A percentile compares a stretch with the other conserved stretches of the same genome.
Conservation (phyloP, 768 basidiomycete species). For the Clitopilus hobsonii region DNA sequence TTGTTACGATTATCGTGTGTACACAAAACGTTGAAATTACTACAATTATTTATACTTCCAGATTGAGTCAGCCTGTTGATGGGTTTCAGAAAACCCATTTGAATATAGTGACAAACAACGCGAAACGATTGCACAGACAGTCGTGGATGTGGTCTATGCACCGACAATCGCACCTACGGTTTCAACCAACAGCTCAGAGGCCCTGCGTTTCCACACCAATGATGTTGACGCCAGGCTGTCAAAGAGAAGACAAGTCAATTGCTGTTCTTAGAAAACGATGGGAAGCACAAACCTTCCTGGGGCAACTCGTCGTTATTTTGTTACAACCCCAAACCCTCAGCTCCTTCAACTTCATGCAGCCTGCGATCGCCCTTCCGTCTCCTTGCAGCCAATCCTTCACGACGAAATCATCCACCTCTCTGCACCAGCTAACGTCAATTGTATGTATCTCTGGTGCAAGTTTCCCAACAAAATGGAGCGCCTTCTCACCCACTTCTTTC, state of each 20-base stretch:
- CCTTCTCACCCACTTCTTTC: conserved; percentile 53
- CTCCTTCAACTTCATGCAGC: conserved; percentile 36
- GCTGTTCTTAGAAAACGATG: neutral
- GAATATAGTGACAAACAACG: no score
- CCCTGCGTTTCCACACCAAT: conserved; percentile 26
- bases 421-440: conserved; percentile 84
- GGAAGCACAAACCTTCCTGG: conserved; percentile 29
- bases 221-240: conserved; percentile 25
- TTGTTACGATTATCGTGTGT: no score
- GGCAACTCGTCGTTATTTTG: conserved; percentile 35
- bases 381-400: conserved; percentile 62
- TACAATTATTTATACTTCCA: no score
- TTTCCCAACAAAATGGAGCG: conserved; percentile 29
- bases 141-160: no score
- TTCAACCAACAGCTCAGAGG: no score
- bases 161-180: no score
- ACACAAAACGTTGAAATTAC: no score
- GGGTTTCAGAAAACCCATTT: no score
- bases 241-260: neutral
- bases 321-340: conserved; percentile 56
- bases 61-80: no score
- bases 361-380: conserved; percentile 14
- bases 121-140: no score
- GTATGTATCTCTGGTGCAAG: conserved; percentile 37
- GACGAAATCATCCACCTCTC: conserved; percentile 78